These are phyloP conservation scores for Leucaena leucocephala DNA, from an alignment of 306 rosid genomes.

Conservation along the genomic window DNA sequence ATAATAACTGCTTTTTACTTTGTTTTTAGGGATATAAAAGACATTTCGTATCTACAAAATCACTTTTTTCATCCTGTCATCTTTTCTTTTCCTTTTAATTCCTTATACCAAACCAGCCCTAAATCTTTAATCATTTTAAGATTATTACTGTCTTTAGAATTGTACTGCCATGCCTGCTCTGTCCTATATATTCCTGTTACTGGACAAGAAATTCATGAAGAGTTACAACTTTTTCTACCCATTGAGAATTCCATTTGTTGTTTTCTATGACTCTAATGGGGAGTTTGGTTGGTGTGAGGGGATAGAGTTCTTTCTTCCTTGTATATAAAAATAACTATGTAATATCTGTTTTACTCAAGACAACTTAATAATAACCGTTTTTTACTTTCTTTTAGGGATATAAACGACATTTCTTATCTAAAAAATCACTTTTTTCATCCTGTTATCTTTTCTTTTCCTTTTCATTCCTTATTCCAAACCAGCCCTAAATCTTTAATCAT, in stretches of 20 bases:
- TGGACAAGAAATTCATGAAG: constrained; percentile 86
- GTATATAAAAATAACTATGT: neutral
- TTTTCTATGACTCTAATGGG: constrained; percentile 9
- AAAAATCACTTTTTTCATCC: neutral
- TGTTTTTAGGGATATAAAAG: neutral
- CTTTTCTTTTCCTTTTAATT: no score
- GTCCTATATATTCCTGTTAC: constrained; percentile 36
- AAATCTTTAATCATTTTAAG: neutral
- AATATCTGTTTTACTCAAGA: neutral
- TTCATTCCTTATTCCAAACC: neutral
- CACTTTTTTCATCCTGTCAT: no score
- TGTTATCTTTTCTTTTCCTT: neutral
- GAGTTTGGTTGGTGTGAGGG: neutral
- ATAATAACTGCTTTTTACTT: neutral
- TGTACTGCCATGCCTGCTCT: constrained; percentile 15
- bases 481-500: neutral
- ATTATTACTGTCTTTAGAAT: neutral
- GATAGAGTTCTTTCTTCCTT: neutral
- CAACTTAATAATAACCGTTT: neutral
- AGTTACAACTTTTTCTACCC: constrained; percentile 52
- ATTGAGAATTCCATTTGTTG: constrained; percentile 21
- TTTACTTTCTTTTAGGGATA: neutral
- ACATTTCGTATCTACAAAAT: no score
- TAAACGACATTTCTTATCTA: neutral
- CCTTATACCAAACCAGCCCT: no score